Evolutionary conservation across 768 basidiomycete species (phyloP).

Genomic region (Xerocomellus amylosporus): DNA sequence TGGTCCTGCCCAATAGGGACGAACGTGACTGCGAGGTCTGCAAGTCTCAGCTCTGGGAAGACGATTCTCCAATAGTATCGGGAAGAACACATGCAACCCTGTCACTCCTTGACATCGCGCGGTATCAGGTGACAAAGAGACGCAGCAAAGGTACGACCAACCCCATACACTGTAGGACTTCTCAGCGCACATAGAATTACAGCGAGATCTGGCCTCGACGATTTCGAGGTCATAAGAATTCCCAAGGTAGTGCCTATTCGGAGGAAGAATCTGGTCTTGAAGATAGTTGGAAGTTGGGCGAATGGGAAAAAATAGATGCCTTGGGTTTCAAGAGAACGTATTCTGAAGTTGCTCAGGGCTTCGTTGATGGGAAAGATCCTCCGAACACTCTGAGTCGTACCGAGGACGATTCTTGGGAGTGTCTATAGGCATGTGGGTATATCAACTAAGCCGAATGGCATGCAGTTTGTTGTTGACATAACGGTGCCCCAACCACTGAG

Average conservation of each 20-base stretch:
- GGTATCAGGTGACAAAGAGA: background rate
- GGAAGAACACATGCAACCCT: background rate
- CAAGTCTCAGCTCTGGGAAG: background rate
- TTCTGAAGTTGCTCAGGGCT: constrained; percentile 22
- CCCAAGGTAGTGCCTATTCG: constrained; percentile 18
- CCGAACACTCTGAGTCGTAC: background rate
- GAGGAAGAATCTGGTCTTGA: constrained; percentile 7
- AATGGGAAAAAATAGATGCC: constrained; percentile 26
- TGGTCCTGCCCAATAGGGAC: background rate
- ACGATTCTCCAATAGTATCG: background rate
- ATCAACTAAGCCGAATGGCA: background rate
- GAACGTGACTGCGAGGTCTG: background rate
- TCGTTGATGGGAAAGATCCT: constrained; percentile 1
- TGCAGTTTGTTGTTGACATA: background rate
- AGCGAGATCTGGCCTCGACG: constrained; percentile 14
- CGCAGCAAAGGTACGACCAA: constrained; percentile 13
- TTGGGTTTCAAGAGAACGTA: constrained; percentile 17
- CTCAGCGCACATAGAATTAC: background rate
- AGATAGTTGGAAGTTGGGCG: constrained; percentile 4
- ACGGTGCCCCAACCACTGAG: no score
- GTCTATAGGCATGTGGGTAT: constrained; percentile 4
- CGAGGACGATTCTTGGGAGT: constrained; percentile 18
- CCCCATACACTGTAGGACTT: background rate
- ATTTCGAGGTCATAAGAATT: constrained; percentile 24
- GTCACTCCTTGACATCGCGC: constrained; percentile 11